Percentiles rank a stretch among this genome's conserved stretches.
phyloP scores from a whole-genome alignment of 768 basidiomycete genomes.

The Lactifluus hygrophoroides region DNA sequence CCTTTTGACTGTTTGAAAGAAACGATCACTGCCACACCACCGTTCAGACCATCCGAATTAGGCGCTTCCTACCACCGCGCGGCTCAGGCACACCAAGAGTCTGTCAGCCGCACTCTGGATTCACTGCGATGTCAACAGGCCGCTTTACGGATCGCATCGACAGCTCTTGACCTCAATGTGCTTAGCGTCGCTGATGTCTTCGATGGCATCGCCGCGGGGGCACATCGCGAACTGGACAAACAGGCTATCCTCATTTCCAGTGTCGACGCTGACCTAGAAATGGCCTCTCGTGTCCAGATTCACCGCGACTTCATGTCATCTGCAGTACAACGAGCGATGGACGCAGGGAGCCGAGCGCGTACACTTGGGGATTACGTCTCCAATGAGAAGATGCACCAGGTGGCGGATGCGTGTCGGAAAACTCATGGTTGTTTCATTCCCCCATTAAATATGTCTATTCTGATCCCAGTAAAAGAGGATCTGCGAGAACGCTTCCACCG shows the following conservation, averaged over 20 bases:
- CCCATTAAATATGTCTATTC: background rate
- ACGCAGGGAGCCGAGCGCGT: slow-evolving; percentile 56
- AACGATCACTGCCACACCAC: slow-evolving; percentile 58
- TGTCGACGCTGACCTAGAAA: slow-evolving; percentile 62
- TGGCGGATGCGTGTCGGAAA: slow-evolving; percentile 59
- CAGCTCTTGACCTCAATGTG: slow-evolving; percentile 61
- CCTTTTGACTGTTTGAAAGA: slow-evolving; percentile 37
- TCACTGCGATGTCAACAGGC: slow-evolving; percentile 59
- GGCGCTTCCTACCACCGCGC: slow-evolving; percentile 58
- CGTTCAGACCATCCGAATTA: slow-evolving; percentile 57
- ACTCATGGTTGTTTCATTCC: slow-evolving; percentile 49
- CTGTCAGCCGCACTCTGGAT: slow-evolving; percentile 41
- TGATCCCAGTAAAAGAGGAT: slow-evolving; percentile 2
- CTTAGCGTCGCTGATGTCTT: slow-evolving; percentile 65
- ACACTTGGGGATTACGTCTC: slow-evolving; percentile 79
- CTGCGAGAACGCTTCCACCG: slow-evolving; percentile 53
- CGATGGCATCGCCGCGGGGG: slow-evolving; percentile 48
- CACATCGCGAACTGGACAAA: slow-evolving; percentile 55
- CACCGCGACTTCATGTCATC: slow-evolving; percentile 71
- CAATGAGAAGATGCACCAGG: slow-evolving; percentile 68
- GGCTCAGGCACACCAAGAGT: slow-evolving; percentile 56
- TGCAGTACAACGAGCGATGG: slow-evolving; percentile 57
- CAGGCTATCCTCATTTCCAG: slow-evolving; percentile 56
- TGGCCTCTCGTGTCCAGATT: slow-evolving; percentile 56
- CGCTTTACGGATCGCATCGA: slow-evolving; percentile 65